Base-by-base conservation (phyloP, 2,329 filamentous ascomycete genomes). In the Cadophora sp. region DNA sequence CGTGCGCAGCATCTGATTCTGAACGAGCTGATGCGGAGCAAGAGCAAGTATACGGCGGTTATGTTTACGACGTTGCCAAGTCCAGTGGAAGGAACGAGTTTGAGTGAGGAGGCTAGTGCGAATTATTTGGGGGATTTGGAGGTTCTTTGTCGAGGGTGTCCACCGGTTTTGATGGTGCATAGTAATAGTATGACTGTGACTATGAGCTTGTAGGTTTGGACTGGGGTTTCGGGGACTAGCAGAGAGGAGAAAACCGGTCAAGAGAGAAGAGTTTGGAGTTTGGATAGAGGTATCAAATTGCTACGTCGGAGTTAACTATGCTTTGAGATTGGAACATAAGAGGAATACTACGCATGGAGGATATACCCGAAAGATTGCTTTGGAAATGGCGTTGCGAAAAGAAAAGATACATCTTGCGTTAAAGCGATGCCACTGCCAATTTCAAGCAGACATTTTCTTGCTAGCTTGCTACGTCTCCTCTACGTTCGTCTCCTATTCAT, bases 141-240 rank as follows among this genome's bases (percentile, higher is more conserved):
- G 78, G 87, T 96, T 1, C 80, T 97, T 67, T 95, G 91, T 78
- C 87, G 91, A 74, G 91, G 87, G 12, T 81, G 95, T 69, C 92
- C 93, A 31, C 93, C 93, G 0, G 88, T 89, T 56, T 78, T 97
- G 74, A 81, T 97, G 78, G 91, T 97, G 48, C 86, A 97, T 79
- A 94, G 91, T 79, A 97, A 97, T 79, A 93, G 90, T 75, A 94
- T 97, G 91, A 97, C 92, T 19, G 93, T 97, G 58, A 97, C 91
- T 7, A 91, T 92, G 75, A 92, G 89, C 77, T 79, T 93, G 69
- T 92, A 67, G 43, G 14, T 6, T 9, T 16, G 22, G 4, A 24
- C 31, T 31, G 19, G 8, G 14, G 58, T 3, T 7, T 29, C 5
- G 3, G 60, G 48, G 19, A 24, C 16, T 46, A 16, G 46, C 5